These are phyloP conservation scores for Fusarium nodosum DNA, from an alignment of 2,329 filamentous ascomycete genomes.

Conservation along the genomic window DNA sequence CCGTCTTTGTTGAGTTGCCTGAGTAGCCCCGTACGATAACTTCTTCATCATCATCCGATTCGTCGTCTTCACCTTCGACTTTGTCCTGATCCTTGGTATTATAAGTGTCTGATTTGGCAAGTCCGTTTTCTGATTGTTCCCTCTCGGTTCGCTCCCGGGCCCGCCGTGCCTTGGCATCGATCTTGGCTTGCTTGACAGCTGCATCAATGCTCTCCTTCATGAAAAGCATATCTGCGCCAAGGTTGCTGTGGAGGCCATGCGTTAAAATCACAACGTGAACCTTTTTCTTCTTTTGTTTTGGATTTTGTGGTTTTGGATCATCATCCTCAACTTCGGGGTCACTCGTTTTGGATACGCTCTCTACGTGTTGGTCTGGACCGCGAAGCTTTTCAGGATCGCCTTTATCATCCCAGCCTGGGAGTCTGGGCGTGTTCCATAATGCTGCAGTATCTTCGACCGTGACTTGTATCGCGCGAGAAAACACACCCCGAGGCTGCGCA, in stretches of 20 bases:
- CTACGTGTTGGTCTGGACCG: constrained; percentile 52
- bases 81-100: constrained; percentile 46
- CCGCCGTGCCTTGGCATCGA: constrained; percentile 74
- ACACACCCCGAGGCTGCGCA: constrained; percentile 80
- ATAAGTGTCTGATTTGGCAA: constrained; percentile 30
- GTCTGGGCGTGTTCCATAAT: constrained; percentile 90
- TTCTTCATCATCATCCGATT: constrained; percentile 78
- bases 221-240: constrained; percentile 96
- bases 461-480: constrained; percentile 82
- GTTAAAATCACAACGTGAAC: constrained; percentile 93
- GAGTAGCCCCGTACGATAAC: constrained; percentile 91
- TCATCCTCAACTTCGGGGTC: constrained; percentile 49
- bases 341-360: constrained; percentile 54
- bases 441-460: constrained; percentile 89
- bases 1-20: constrained; percentile 90
- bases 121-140: constrained; percentile 14
- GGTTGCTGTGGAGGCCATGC: constrained; percentile 94
- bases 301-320: constrained; percentile 45
- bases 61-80: constrained; percentile 60
- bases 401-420: constrained; percentile 74
- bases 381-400: constrained; percentile 47
- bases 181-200: constrained; percentile 79
- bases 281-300: constrained; percentile 78
- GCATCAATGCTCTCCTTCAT: constrained; percentile 97
- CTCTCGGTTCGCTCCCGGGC: constrained; percentile 61